Percentiles rank a stretch among this genome's conserved stretches.
phyloP scores from a whole-genome alignment of 176 grass and related monocot species.

The Microstegium vimineum region DNA sequence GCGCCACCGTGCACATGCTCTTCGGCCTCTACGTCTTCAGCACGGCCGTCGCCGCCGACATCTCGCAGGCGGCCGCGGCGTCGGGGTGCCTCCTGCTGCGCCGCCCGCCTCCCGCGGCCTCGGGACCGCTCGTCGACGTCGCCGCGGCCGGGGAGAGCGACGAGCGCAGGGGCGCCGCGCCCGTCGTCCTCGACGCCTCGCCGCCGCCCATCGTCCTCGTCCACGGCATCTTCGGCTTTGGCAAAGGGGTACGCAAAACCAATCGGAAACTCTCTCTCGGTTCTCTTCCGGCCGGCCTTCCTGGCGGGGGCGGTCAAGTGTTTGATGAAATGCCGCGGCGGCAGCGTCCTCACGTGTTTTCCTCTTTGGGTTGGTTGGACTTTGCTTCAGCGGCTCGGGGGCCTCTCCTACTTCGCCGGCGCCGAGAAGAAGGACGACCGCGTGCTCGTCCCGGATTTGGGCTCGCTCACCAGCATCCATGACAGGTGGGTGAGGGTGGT shows the following conservation, averaged over 20 bases:
- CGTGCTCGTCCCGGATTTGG: conserved; percentile 97
- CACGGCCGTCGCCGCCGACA: conserved; percentile 81
- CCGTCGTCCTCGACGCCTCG: conserved; percentile 55
- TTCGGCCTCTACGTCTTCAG: conserved; percentile 94
- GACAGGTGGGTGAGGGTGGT: conserved; percentile 76
- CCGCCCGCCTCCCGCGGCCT: too few relatives aligned
- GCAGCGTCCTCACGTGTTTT: neutral
- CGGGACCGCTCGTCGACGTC: conserved; percentile 51
- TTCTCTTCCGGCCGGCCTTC: neutral
- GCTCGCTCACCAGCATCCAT: conserved; percentile 94
- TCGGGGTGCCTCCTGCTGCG: conserved; percentile 40
- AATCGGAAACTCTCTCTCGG: too few relatives aligned
- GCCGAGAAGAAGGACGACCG: conserved; percentile 98
- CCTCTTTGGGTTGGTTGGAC: neutral
- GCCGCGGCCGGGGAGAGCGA: conserved; percentile 28
- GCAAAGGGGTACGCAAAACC: conserved; percentile 71
- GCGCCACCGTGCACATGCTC: conserved; percentile 69
- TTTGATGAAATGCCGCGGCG: conserved; percentile 31
- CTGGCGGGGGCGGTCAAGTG: neutral
- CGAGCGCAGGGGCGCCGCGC: conserved; percentile 27
- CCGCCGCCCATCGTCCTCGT: conserved; percentile 90
- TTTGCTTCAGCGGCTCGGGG: conserved; percentile 45
- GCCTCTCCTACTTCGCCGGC: conserved; percentile 92
- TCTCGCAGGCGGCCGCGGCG: conserved; percentile 65
- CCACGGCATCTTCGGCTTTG: conserved; percentile 97